Evolutionary conservation across 2,329 filamentous ascomycete species (phyloP), one percentile per base, ranked within the genome.

Genomic region (Allantophomopsis cytisporea): DNA sequence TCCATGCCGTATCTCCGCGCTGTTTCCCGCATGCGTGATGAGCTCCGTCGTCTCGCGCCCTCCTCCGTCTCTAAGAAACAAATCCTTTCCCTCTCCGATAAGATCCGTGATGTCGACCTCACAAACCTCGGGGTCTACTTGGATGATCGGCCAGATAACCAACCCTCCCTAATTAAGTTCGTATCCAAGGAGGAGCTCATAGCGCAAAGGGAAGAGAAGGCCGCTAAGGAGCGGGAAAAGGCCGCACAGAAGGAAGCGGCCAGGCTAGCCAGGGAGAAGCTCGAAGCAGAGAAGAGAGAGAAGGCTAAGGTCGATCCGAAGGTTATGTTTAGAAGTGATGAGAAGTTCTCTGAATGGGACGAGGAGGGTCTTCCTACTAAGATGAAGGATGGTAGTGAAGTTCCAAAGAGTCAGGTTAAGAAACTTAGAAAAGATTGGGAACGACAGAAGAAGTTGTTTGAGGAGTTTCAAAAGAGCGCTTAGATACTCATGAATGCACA

Each of bases 401-500:
- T 95, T 31, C 73, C 83, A 4, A 94, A 94, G 67, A 82, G 72
- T 43, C 73, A 77, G 54, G 54, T 63, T 38, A 95, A 95, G 70
- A 88, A 85, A 65, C 59, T 94, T 50, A 79, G 69, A 62, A 95
- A 95, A 67, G 80, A 86, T 41, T 94, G 84, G 84, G 83, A 93
- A 50, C 78, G 70, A 56, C 89, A 95, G 65, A 91, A 87, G 69
- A 93, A 89, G 69, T 58, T 73, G 42, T 80, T 88, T 57, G 80
- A 88, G 46, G 75, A 79, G 45, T 82, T 28, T 28, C 23, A 28
- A 12, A 28, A 28, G 23, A 28, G 23, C 8, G 23, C 5, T 28
- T 28, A 28, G 23, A 28, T 28, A 8, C 8, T 28, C 23, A 28
- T 28, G 11, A 28, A 28, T 28, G 23, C 5, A 28, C 8, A 28